These are phyloP conservation scores for Starmera pachycereana DNA, from an alignment of 805 yeast genomes.

Conservation along the genomic window DNA sequence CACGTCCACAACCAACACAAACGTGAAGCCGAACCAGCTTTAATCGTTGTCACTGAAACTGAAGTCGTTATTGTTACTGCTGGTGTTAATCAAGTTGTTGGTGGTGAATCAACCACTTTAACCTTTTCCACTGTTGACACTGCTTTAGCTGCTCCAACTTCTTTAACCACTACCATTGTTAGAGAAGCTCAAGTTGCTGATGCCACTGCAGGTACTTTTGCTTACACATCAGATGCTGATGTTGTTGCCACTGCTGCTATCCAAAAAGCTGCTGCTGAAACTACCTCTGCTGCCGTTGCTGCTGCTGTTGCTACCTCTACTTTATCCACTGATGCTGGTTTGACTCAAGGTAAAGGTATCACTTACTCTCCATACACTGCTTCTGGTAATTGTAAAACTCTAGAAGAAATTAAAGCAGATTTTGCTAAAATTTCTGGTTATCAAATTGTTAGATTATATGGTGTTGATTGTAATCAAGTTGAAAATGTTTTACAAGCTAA, in stretches of 20 bases:
- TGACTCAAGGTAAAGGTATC: conserved; percentile 50
- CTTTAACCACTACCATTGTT: conserved; percentile 17
- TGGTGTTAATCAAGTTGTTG: conserved; percentile 25
- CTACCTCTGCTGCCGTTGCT: conserved; percentile 22
- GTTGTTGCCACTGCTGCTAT: conserved; percentile 19
- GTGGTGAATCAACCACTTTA: conserved; percentile 17
- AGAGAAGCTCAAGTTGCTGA: conserved; percentile 20
- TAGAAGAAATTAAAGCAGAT: conserved; percentile 48
- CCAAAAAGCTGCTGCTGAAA: conserved; percentile 18
- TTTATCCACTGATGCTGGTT: conserved; percentile 21
- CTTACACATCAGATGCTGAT: conserved; percentile 21
- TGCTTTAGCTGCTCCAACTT: conserved; percentile 17
- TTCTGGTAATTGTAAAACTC: conserved; percentile 59
- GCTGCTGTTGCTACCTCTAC: conserved; percentile 23
- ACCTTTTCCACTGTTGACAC: conserved; percentile 18
- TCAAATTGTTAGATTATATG: conserved; percentile 65
- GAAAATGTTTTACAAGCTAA: conserved; percentile 60
- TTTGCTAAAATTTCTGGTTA: conserved; percentile 40
- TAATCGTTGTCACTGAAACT: conserved; percentile 38
- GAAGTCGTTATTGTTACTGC: conserved; percentile 40
- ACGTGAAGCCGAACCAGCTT: conserved; percentile 28
- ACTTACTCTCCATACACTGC: conserved; percentile 73
- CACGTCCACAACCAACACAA: conserved; percentile 52
- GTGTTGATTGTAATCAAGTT: conserved; percentile 81
- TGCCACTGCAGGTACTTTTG: conserved; percentile 20